Evolutionary conservation across 164 flowering plant genomes (phyloP).

Genomic region (Chimonanthus salicifolius): DNA sequence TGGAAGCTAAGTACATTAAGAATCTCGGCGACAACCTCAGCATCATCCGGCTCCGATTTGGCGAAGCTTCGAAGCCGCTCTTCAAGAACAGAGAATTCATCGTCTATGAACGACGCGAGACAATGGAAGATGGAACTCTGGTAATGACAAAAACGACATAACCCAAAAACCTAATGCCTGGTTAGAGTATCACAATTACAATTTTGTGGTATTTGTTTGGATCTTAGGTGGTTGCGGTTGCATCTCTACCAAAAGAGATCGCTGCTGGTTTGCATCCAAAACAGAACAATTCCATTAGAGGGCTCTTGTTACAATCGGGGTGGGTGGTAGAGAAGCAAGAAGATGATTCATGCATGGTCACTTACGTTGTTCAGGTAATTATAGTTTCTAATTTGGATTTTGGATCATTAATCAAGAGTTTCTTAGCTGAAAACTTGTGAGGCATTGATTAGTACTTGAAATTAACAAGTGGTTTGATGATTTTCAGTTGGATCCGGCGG

Average conservation of each 20-base stretch:
- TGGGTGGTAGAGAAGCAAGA: constrained; percentile 88
- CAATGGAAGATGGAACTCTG: constrained; percentile 86
- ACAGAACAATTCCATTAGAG: constrained; percentile 62
- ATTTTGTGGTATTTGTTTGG: neutral
- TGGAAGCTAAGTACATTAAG: constrained; percentile 72
- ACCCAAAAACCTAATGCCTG: too few species aligned
- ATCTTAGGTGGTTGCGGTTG: constrained; percentile 68
- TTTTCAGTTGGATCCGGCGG: constrained; percentile 82
- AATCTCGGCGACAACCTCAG: constrained; percentile 69
- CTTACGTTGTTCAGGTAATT: constrained; percentile 78
- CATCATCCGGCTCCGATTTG: constrained; percentile 64
- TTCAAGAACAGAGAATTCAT: constrained; percentile 82
- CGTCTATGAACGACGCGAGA: constrained; percentile 79
- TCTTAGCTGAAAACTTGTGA: neutral
- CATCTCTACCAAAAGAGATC: constrained; percentile 84
- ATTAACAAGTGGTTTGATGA: neutral
- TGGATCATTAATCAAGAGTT: too few species aligned
- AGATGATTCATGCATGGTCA: constrained; percentile 69
- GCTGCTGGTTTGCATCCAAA: constrained; percentile 82
- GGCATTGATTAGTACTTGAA: neutral
- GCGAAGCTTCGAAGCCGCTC: constrained; percentile 59
- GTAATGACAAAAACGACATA: neutral
- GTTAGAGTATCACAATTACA: neutral
- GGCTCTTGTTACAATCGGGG: constrained; percentile 73
- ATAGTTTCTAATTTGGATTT: neutral